Conservation (phyloP, 1,284 basidiomycete genomes). For the Peniophora sp. region DNA sequence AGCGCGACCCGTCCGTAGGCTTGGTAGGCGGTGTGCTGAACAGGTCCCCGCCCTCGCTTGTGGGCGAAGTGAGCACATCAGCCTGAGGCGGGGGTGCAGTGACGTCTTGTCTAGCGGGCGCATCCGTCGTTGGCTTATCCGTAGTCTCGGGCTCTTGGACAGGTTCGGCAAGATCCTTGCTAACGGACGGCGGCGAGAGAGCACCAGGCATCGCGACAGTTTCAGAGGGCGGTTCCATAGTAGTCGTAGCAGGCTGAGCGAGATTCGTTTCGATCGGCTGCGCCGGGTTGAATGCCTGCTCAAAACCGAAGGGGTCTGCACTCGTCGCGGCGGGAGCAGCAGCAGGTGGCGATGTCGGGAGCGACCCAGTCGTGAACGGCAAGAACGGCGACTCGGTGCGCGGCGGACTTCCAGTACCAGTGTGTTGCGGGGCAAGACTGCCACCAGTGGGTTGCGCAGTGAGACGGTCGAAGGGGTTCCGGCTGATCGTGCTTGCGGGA, state of each 20-base stretch:
- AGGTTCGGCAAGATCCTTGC: neutral
- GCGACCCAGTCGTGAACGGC: constrained; percentile 35
- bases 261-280: constrained; percentile 9
- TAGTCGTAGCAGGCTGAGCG: neutral
- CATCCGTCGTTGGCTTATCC: constrained; percentile 16
- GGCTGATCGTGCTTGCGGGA: constrained; percentile 53
- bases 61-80: constrained; percentile 19
- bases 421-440: constrained; percentile 17
- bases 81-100: constrained; percentile 6
- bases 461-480: constrained; percentile 89
- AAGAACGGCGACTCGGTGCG: constrained; percentile 52
- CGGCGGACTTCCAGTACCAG: too few species aligned
- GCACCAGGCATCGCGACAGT: neutral
- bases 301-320: constrained; percentile 55
- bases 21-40: constrained; percentile 51
- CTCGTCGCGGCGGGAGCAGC: constrained; percentile 11
- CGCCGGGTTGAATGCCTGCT: constrained; percentile 29
- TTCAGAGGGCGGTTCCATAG: neutral
- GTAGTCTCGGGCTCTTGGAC: constrained; percentile 11
- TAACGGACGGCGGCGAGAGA: neutral
- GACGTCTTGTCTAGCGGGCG: constrained; percentile 10
- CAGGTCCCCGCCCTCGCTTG: constrained; percentile 37
- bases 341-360: constrained; percentile 19
- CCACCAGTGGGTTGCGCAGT: constrained; percentile 33
- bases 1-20: constrained; percentile 2